These are phyloP conservation scores for Eutypa lata DNA, from an alignment of 2,329 filamentous ascomycete genomes.

Conservation along the genomic window DNA sequence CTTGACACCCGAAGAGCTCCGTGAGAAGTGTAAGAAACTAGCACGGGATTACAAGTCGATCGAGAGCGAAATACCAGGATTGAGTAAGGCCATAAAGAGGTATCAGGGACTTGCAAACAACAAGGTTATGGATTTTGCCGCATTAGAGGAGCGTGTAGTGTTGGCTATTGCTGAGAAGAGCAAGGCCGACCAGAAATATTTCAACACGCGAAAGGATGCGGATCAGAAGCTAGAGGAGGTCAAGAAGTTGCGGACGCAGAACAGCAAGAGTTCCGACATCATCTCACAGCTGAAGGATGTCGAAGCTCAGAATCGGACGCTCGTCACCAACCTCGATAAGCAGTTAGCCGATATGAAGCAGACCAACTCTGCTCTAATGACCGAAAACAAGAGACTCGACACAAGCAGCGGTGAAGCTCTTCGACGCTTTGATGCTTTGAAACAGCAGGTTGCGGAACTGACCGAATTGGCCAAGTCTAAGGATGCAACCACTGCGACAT, in stretches of 20 bases:
- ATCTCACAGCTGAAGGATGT: constrained; percentile 90
- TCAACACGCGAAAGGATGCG: constrained; percentile 90
- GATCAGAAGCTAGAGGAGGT: constrained; percentile 82
- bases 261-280: constrained; percentile 87
- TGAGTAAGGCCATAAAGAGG: constrained; percentile 89
- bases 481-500: constrained; percentile 56
- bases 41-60: constrained; percentile 80
- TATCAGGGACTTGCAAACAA: constrained; percentile 80
- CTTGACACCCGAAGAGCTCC: constrained; percentile 68
- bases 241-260: constrained; percentile 74
- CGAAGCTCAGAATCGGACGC: constrained; percentile 70
- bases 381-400: constrained; percentile 74
- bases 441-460: constrained; percentile 73
- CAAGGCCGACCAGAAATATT: constrained; percentile 97
- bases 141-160: constrained; percentile 74
- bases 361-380: constrained; percentile 65
- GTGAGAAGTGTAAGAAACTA: constrained; percentile 68
- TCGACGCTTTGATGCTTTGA: constrained; percentile 68
- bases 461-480: constrained; percentile 72
- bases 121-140: constrained; percentile 75
- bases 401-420: constrained; percentile 66
- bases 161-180: constrained; percentile 82
- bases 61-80: constrained; percentile 80
- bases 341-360: constrained; percentile 82
- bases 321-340: constrained; percentile 85